Percentiles rank a stretch among this genome's conserved stretches.
These are phyloP conservation scores for Aplosporella prunicola DNA, from an alignment of 2,329 filamentous ascomycete species.

Conservation along the genomic window DNA sequence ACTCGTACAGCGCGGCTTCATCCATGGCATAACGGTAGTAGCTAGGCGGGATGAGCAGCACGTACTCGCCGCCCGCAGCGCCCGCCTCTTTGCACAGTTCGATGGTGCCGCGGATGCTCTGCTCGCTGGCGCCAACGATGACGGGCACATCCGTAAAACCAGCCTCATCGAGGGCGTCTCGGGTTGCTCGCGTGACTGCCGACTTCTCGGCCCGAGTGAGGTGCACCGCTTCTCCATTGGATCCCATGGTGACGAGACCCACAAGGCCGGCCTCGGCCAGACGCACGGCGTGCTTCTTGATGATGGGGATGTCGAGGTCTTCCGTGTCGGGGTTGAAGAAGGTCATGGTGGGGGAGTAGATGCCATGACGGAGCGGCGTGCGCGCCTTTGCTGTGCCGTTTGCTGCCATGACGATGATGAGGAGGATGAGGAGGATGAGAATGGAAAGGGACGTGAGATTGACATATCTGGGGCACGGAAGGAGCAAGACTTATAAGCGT, in stretches of 20 bases:
- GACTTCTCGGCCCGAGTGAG: conserved; percentile 69
- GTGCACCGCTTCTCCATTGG: conserved; percentile 83
- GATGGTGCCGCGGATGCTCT: conserved; percentile 72
- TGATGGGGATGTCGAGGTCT: conserved; percentile 69
- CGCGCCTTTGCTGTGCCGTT: conserved; percentile 28
- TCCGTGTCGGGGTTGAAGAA: conserved; percentile 80
- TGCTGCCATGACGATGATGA: conserved; percentile 15
- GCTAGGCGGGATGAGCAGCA: conserved; percentile 67
- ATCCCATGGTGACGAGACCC: conserved; percentile 79
- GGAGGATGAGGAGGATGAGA: neutral
- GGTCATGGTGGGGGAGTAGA: conserved; percentile 84
- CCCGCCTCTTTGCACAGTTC: conserved; percentile 59
- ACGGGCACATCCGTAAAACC: conserved; percentile 69
- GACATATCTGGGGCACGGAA: no score
- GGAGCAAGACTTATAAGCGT: no score
- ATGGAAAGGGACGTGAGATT: conserved; percentile 3
- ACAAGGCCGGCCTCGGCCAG: conserved; percentile 69
- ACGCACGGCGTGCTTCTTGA: conserved; percentile 72
- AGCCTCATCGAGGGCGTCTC: conserved; percentile 71
- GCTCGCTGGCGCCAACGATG: conserved; percentile 72
- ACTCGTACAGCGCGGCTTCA: conserved; percentile 62
- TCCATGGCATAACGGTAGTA: conserved; percentile 75
- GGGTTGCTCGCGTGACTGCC: conserved; percentile 64
- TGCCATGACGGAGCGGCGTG: conserved; percentile 65
- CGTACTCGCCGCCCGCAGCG: conserved; percentile 67